Conservation (phyloP, 352 stramenopile species). For the Globisporangium uncinulatum region DNA sequence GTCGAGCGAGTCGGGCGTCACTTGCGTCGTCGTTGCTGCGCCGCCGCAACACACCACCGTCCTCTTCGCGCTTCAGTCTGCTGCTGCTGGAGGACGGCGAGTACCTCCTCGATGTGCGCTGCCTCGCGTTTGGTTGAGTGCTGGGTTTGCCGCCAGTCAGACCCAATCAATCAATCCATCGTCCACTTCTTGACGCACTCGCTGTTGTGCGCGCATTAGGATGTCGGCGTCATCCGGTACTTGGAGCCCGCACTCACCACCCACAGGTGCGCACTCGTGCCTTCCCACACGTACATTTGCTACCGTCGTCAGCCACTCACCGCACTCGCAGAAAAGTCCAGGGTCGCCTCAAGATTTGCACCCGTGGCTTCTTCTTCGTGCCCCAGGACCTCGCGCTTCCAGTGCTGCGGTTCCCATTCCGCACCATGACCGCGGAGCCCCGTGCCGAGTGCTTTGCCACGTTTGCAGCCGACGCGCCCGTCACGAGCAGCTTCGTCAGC, state of each 20-base stretch:
- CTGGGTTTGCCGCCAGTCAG: neutral
- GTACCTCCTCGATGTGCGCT: slow-evolving; percentile 51
- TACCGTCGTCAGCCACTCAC: too few relatives aligned
- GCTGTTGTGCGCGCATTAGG: neutral
- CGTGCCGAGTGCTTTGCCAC: slow-evolving; percentile 40
- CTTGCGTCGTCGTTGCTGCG: too few relatives aligned
- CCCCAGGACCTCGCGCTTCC: slow-evolving; percentile 77
- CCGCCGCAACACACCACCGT: too few relatives aligned
- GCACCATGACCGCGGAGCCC: slow-evolving; percentile 63
- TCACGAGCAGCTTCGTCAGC: slow-evolving; percentile 16
- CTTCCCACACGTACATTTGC: too few relatives aligned
- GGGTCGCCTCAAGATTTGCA: slow-evolving; percentile 84
- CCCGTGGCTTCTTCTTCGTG: slow-evolving; percentile 90
- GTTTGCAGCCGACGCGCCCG: too few relatives aligned
- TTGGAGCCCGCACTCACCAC: too few relatives aligned
- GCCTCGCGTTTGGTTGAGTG: neutral
- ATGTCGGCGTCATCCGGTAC: too few relatives aligned
- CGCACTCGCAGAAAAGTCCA: slow-evolving; percentile 46
- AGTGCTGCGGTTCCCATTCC: slow-evolving; percentile 86
- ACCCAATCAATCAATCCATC: neutral
- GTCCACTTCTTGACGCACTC: too few relatives aligned
- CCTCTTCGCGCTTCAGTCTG: slow-evolving; percentile 76
- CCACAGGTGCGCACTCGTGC: neutral
- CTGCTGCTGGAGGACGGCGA: slow-evolving; percentile 90
- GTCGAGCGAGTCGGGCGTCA: too few relatives aligned